phyloP scores from a whole-genome alignment of 192 early-diverging fungal species.

The Umbelopsis sp. region DNA sequence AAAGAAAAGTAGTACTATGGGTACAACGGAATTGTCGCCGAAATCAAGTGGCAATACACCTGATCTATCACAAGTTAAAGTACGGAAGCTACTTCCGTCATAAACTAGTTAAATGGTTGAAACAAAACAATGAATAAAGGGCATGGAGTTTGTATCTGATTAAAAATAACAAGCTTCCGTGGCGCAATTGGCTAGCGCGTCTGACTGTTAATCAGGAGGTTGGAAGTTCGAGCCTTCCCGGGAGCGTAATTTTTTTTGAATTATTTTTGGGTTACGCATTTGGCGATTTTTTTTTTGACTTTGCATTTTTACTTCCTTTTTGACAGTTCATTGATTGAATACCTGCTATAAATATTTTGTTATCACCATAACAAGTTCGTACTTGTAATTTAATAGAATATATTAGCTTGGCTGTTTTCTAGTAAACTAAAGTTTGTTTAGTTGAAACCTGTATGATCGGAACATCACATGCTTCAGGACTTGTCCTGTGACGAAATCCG shows the following conservation, averaged over 20 bases:
- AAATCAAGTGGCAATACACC: no score
- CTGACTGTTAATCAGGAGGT: constrained; percentile 67
- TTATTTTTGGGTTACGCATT: neutral
- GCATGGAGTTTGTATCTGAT: no score
- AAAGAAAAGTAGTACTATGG: no score
- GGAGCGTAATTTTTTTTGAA: constrained; percentile 39
- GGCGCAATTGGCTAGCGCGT: constrained; percentile 66
- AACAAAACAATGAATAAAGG: no score
- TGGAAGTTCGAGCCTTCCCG: constrained; percentile 64
- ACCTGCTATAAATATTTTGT: no score
- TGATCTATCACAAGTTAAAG: no score
- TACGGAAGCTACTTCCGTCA: no score
- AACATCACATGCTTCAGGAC: constrained; percentile 6
- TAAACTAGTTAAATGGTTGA: no score
- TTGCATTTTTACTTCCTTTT: neutral
- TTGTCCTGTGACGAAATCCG: constrained; percentile 8
- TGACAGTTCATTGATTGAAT: no score
- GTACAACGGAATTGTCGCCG: no score
- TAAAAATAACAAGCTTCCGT: constrained; percentile 40
- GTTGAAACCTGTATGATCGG: neutral
- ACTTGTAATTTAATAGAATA: neutral
- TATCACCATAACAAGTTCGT: no score
- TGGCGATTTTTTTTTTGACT: neutral
- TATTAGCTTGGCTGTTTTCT: neutral
- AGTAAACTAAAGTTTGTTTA: neutral